Percentiles rank a stretch among this genome's conserved stretches.
phyloP scores from a whole-genome alignment of 805 yeast species.

The Teunomyces barrocoloradensis region DNA sequence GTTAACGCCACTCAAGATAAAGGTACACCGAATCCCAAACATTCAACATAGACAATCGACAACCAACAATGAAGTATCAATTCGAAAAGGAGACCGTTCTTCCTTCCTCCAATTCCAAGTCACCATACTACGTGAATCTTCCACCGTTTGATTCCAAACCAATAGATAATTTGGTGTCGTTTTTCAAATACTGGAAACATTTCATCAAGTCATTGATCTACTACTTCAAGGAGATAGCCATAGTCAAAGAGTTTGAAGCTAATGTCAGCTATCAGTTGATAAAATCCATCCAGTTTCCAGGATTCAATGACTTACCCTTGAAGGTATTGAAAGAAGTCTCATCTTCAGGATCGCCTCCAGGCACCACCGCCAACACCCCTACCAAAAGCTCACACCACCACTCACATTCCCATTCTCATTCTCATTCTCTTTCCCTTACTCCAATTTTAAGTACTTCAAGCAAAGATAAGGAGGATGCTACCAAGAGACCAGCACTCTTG shows the following conservation, averaged over 20 bases:
- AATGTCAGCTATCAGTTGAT: conserved; percentile 37
- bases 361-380: not conserved
- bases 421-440: not conserved
- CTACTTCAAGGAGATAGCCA: conserved; percentile 42
- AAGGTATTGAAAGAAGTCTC: conserved; percentile 10
- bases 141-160: conserved; percentile 40
- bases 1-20: not conserved
- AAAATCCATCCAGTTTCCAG: conserved; percentile 39
- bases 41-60: not conserved
- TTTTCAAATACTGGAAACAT: conserved; percentile 41
- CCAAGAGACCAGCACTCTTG: conserved; percentile 20
- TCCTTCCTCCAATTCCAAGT: conserved; percentile 31
- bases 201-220: conserved; percentile 36
- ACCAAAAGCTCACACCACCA: not conserved
- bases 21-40: not conserved
- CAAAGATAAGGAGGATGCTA: not conserved
- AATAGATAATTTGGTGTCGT: conserved; percentile 34
- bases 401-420: not conserved
- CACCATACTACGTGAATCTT: conserved; percentile 40
- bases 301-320: conserved; percentile 42
- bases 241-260: conserved; percentile 44
- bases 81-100: conserved; percentile 17
- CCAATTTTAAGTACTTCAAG: not conserved
- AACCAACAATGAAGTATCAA: not conserved
- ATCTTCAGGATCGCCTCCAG: not conserved